Evolutionary conservation across 1,139 yeast species (phyloP).

Genomic region (Pichia sp.): DNA sequence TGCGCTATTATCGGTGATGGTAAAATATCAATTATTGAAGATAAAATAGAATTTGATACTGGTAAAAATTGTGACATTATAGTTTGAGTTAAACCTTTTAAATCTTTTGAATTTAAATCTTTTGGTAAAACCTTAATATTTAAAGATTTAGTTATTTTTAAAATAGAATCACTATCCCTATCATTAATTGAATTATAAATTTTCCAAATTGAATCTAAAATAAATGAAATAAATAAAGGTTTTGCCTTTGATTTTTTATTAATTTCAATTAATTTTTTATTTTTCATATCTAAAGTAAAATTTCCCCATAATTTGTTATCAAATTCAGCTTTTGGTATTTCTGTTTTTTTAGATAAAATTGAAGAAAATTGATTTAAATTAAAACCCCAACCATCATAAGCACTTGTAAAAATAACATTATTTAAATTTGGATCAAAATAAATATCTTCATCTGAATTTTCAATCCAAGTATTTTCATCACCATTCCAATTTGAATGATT

Average conservation of each 20-base stretch:
- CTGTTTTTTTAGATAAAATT: conserved; percentile 77
- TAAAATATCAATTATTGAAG: conserved; percentile 76
- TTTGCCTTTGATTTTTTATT: conserved; percentile 49
- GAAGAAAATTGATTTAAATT: conserved; percentile 83
- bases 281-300: conserved; percentile 80
- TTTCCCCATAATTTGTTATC: conserved; percentile 97
- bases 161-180: conserved; percentile 64
- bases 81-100: conserved; percentile 53
- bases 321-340: conserved; percentile 72
- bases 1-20: conserved; percentile 85
- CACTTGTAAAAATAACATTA: conserved; percentile 91
- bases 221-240: conserved; percentile 82
- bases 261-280: conserved; percentile 68
- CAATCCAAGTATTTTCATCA: conserved; percentile 52
- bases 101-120: conserved; percentile 76
- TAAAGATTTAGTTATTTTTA: conserved; percentile 67
- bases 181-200: conserved; percentile 68
- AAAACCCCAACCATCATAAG: conserved; percentile 98
- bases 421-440: conserved; percentile 87
- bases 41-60: conserved; percentile 73
- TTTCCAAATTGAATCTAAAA: conserved; percentile 89
- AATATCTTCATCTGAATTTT: conserved; percentile 73
- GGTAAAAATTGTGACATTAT: conserved; percentile 95
- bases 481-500: conserved; percentile 69
- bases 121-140: conserved; percentile 65